These are phyloP conservation scores for Cystobasidium pallidum DNA, from an alignment of 1,284 basidiomycete species.

Conservation along the genomic window DNA sequence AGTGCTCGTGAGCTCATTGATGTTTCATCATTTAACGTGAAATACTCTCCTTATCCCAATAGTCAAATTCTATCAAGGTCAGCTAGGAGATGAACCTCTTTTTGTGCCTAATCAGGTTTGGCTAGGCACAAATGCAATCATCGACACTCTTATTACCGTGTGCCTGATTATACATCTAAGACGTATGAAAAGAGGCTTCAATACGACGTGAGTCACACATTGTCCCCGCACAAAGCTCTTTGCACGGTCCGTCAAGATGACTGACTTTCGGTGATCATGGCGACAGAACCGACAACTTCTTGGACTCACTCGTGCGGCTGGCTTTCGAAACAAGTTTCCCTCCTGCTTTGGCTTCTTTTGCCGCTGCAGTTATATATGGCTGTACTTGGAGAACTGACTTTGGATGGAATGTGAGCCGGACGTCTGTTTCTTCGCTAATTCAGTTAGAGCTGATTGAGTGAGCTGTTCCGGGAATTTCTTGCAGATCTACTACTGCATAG, in stretches of 20 bases:
- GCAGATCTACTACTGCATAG: conserved; percentile 19
- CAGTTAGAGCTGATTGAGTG: not conserved
- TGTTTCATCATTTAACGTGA: too few relatives aligned
- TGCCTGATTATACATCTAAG: conserved; percentile 15
- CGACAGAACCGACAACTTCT: conserved; percentile 38
- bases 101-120: conserved; percentile 37
- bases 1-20: too few relatives aligned
- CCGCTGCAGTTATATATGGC: conserved; percentile 29
- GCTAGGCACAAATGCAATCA: conserved; percentile 22
- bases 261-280: not conserved
- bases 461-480: not conserved
- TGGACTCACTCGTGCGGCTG: conserved; percentile 34
- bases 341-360: conserved; percentile 14
- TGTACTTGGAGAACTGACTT: conserved; percentile 10
- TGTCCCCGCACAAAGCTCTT: not conserved
- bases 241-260: too few relatives aligned
- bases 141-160: conserved; percentile 30
- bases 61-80: not conserved
- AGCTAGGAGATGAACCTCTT: conserved; percentile 1
- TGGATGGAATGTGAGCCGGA: conserved; percentile 33
- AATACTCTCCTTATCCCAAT: not conserved
- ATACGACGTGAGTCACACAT: not conserved
- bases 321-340: conserved; percentile 35
- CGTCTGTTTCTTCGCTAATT: not conserved
- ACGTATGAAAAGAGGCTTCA: conserved; percentile 41